Evolutionary conservation across 768 basidiomycete genomes (phyloP), one percentile per base, ranked within the genome.

Genomic region (Mycena chlorophos): DNA sequence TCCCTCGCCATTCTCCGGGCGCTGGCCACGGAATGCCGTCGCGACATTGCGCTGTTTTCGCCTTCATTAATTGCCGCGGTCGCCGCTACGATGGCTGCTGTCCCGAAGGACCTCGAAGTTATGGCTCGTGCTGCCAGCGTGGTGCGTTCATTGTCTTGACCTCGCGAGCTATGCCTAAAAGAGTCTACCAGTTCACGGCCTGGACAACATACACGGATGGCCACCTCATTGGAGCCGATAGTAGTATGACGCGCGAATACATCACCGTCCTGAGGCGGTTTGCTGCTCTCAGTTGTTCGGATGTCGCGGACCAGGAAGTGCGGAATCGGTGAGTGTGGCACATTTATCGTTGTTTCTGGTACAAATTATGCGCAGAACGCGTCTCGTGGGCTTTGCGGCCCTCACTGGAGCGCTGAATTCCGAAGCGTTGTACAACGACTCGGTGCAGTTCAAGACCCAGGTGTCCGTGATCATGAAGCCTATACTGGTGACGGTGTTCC

Each of bases 181-280:
- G 5, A 57, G 30, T 42, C 2, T 17, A n/a, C 28, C 63, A 94
- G 89, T 93, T 96, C 64, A 90, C 88, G 3, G 88, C 92, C 1
- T 98, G 92, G 88, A 88, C 89, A 19, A 94, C 94, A 16, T 97
- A 87, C 62, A 93, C 94, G 20, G 88, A 95, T 62, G 92, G 93
- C 0, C 85, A 86, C 51, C 75, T 89, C 37, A 85, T 95, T 58
- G 91, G 89, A 25, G 83, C 87, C 13, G 94, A 96, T 65, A 81
- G 81, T 52, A 71, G 66, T 27, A 73, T 91, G 47, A 89, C 91
- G 0, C 74, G 76, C 25, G 79, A 86, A 54, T 96, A 96, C 69
- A 71, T 91, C 28, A 76, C 79, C 6, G 80, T 84, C 27, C 78
- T 96, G 31, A 71, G 70, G 12, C 81, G 77, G 56, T 93, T 96